Evolutionary conservation across 331 rosid species (phyloP), one percentile per base, ranked within the genome.

Genomic region (Rosa hybrid): DNA sequence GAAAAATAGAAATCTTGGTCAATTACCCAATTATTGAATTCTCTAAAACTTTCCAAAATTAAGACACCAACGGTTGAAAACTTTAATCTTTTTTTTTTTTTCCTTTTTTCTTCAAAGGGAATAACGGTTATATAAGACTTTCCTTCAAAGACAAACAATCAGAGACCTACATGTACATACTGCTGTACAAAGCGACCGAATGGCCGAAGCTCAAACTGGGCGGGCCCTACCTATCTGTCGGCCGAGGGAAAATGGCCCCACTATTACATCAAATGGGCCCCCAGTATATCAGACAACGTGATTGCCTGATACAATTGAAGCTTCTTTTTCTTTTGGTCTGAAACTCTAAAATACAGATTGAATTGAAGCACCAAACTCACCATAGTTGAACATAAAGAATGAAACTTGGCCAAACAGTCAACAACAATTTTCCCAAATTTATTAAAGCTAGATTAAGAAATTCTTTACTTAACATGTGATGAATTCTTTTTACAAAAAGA

Each of bases 111-210:
- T 56, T 39, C 60, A 72, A 38, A 27, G 77, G 25, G 74, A 7
- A 63, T 63, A 86, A 87, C 87, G 84, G 88, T 69, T 77, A 78
- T 60, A 72, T 46, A 9, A 44, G 41, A 75, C 97, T 89, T 92
- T 54, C 81, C 92, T 94, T 91, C 86, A 69, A 90, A 94, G 96
- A 79, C 77, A 63, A 42, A 79, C 50, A 68, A 77, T 77, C 54
- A 53, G 16, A 64, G 20, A 13, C 4, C 57, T 12, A 30, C 20
- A 30, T 3, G 21, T 76, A 63, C 39, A 77, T 67, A 48, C 51
- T 51, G 65, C 59, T 72, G 42, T 41, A 80, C 78, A 81, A 84
- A 62, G 75, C 79, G 68, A 80, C 84, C 46, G 7, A 76, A 2
- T 41, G 12, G 34, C 25, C 48, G 71, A 75, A 75, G 72, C 81